These are phyloP conservation scores for Dictyophora rubrovolvata DNA, from an alignment of 768 basidiomycete genomes.

Conservation along the genomic window DNA sequence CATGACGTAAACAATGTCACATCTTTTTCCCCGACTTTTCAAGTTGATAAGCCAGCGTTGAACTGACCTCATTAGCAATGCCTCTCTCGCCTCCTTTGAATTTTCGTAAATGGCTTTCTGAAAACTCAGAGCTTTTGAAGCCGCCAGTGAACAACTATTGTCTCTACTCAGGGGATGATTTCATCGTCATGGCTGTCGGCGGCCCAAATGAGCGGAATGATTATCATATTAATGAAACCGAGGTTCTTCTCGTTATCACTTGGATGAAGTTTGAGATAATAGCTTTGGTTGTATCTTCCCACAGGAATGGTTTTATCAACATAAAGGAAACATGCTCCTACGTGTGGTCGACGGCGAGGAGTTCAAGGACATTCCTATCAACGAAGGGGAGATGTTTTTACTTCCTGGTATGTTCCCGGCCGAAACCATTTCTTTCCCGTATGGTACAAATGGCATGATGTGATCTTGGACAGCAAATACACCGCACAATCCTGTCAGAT, in stretches of 20 bases:
- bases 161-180: conserved; percentile 73
- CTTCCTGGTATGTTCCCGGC: conserved; percentile 62
- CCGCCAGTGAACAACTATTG: conserved; percentile 94
- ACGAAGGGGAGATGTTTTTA: conserved; percentile 95
- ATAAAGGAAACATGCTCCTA: conserved; percentile 88
- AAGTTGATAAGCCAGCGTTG: too few relatives aligned
- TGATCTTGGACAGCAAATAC: conserved; percentile 58
- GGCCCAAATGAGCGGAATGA: conserved; percentile 93
- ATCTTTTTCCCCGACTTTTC: too few relatives aligned
- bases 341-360: conserved; percentile 71
- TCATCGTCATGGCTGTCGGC: conserved; percentile 92
- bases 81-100: conserved; percentile 76
- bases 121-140: conserved; percentile 69
- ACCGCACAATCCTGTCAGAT: conserved; percentile 92
- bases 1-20: too few relatives aligned
- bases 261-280: background rate
- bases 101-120: conserved; percentile 78
- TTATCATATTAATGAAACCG: conserved; percentile 35
- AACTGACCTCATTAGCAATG: conserved; percentile 30
- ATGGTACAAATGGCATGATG: background rate
- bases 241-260: too few relatives aligned
- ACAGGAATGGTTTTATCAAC: conserved; percentile 97
- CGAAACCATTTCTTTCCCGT: background rate
- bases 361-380: conserved; percentile 81
- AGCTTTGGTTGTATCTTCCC: background rate